These are phyloP conservation scores for Starmerella geochares DNA, from an alignment of 805 yeast species.

Conservation along the genomic window DNA sequence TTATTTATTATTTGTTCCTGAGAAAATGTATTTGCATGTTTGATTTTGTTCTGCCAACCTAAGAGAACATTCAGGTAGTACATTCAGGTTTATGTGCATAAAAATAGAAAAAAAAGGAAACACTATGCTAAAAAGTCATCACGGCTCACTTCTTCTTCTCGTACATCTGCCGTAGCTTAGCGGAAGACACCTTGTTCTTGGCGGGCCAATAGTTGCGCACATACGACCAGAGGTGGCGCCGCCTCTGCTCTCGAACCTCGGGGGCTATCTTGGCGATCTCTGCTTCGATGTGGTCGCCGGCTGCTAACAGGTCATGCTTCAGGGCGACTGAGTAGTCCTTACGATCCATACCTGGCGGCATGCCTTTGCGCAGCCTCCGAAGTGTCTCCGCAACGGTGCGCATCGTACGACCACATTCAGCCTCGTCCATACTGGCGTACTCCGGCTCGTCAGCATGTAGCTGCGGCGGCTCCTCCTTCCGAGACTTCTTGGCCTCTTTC, in stretches of 20 bases:
- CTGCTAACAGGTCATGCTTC: conserved; percentile 54
- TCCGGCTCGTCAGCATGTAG: conserved; percentile 36
- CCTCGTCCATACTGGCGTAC: conserved; percentile 72
- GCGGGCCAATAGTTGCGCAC: conserved; percentile 84
- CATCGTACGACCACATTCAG: conserved; percentile 48
- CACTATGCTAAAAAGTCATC: neutral
- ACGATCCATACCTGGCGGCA: conserved; percentile 54
- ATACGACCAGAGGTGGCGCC: conserved; percentile 72
- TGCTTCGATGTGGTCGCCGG: conserved; percentile 60
- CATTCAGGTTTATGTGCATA: neutral
- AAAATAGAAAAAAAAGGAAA: neutral
- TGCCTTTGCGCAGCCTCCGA: conserved; percentile 57
- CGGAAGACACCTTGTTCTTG: conserved; percentile 44
- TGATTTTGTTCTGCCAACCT: too few species aligned
- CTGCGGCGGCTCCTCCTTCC: conserved; percentile 11
- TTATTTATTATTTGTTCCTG: neutral
- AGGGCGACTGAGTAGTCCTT: conserved; percentile 67
- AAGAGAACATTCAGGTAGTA: neutral
- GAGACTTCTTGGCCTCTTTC: conserved; percentile 24
- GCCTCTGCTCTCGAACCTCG: conserved; percentile 34
- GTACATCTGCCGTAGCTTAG: conserved; percentile 68
- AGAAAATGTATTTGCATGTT: neutral
- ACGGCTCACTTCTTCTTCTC: conserved; percentile 25
- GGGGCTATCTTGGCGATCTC: conserved; percentile 28
- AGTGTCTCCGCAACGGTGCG: conserved; percentile 60